Evolutionary conservation across 2,329 filamentous ascomycete species (phyloP).

Genomic region (Botrytis sinoallii): DNA sequence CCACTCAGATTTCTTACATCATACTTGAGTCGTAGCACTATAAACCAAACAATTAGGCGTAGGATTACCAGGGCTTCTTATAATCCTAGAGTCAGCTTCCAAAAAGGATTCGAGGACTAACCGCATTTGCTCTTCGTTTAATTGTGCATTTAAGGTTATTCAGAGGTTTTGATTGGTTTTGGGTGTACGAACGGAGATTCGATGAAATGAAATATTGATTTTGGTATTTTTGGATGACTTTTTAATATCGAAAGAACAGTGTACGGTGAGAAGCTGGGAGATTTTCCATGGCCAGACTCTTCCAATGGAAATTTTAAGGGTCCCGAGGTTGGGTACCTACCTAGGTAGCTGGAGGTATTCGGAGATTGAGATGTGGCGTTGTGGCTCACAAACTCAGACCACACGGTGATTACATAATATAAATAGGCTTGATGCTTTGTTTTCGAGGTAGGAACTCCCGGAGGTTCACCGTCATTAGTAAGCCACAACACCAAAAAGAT

Average conservation of each 20-base stretch:
- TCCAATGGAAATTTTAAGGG: neutral
- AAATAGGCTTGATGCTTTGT: too few species aligned
- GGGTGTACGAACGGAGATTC: neutral
- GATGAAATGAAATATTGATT: neutral
- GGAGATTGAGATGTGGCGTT: neutral
- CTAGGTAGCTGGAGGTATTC: neutral
- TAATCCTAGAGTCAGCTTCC: slow-evolving; percentile 1
- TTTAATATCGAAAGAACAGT: neutral
- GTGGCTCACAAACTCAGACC: neutral
- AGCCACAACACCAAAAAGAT: too few species aligned
- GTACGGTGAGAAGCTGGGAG: neutral
- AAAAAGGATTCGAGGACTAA: neutral
- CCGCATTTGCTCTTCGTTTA: neutral
- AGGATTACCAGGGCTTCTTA: neutral
- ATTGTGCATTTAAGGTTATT: neutral
- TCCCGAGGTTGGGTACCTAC: neutral
- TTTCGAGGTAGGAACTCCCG: too few species aligned
- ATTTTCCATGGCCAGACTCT: neutral
- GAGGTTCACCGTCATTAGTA: too few species aligned
- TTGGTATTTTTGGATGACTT: neutral
- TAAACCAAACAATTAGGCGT: neutral
- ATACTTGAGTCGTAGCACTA: neutral
- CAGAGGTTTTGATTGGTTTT: neutral
- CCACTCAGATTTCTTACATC: neutral
- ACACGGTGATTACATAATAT: too few species aligned